Conservation (phyloP, 129 eudicot species). For the Chrysanthemum lavandulifolium region DNA sequence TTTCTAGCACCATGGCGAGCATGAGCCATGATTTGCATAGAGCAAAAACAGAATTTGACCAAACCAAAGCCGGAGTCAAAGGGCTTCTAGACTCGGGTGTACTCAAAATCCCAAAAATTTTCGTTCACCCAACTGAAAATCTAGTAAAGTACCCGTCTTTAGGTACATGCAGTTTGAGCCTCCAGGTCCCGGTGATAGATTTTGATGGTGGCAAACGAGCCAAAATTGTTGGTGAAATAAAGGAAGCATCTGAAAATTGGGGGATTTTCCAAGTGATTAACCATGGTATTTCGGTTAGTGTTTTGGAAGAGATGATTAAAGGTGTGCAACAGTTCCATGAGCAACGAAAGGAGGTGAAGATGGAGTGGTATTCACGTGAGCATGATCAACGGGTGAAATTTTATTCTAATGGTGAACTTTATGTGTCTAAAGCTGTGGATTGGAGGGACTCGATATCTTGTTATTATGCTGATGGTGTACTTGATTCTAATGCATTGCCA, state of each 20-base stretch:
- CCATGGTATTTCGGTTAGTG: conserved; percentile 34
- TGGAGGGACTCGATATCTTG: conserved; percentile 64
- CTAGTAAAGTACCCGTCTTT: conserved; percentile 6
- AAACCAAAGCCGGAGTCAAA: conserved; percentile 47
- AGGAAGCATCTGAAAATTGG: conserved; percentile 40
- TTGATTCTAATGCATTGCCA: conserved; percentile 46
- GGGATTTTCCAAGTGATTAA: conserved; percentile 53
- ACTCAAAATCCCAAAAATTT: conserved; percentile 34
- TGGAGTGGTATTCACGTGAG: conserved; percentile 50
- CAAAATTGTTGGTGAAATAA: conserved; percentile 28
- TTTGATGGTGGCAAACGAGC: conserved; percentile 22
- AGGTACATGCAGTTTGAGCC: not conserved
- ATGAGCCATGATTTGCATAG: conserved; percentile 22
- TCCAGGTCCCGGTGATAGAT: conserved; percentile 37
- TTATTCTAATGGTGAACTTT: conserved; percentile 44
- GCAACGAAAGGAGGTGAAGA: conserved; percentile 54
- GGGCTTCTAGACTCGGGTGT: conserved; percentile 39
- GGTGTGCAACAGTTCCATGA: conserved; percentile 48
- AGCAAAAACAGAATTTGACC: conserved; percentile 42
- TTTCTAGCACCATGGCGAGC: conserved; percentile 17
- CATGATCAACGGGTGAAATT: conserved; percentile 34
- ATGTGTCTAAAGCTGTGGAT: conserved; percentile 37
- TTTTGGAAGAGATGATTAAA: conserved; percentile 42
- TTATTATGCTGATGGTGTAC: conserved; percentile 34
- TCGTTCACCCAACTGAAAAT: conserved; percentile 42